Base-by-base conservation (phyloP, 345 rosid genomes). In the Pelargonium nanum region DNA sequence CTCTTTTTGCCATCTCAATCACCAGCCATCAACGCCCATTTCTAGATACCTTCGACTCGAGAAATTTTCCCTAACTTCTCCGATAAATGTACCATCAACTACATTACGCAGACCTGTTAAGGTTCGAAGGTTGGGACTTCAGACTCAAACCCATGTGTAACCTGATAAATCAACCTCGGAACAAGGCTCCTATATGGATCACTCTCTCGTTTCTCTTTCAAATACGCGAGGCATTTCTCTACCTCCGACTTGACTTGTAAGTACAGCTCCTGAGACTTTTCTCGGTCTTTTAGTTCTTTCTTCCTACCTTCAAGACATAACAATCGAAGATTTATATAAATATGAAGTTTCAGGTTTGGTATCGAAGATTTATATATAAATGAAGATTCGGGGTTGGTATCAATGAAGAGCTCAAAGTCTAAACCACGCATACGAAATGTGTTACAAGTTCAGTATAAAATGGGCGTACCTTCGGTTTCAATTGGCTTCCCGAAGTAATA, bases 401-500 rank as follows among this genome's bases (percentile, higher is more conserved):
- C n/a, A n/a, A n/a, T n/a, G n/a, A n/a, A n/a, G n/a, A n/a, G n/a
- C n/a, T n/a, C n/a, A n/a, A n/a, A n/a, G n/a, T n/a, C n/a, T n/a
- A n/a, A n/a, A n/a, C n/a, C 24, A 20, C 6, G 24, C 0, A 23
- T 20, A 32, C 30, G 9, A 6, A n/a, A 21, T 6, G 7, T 16
- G 24, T 58, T 9, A n/a, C 5, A 34, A 10, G 23, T 20, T 0
- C 10, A 55, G 15, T 21, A 24, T 19, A 22, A 8, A 23, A 55
- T 52, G 21, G 40, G 1, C 58, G 9, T 75, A 88, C 96, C 92
- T 81, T 71, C 64, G 4, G 87, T 81, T 56, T 86, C 81, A 22
- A 91, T 84, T 59, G 98, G 90, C 67, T 83, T 88, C 21, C 91
- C 92, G 8, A 88, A 91, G 61, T 78, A 74, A 63, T 62, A 88